These are phyloP conservation scores for Styphnolobium japonicum DNA, from an alignment of 306 rosid genomes.

Conservation along the genomic window DNA sequence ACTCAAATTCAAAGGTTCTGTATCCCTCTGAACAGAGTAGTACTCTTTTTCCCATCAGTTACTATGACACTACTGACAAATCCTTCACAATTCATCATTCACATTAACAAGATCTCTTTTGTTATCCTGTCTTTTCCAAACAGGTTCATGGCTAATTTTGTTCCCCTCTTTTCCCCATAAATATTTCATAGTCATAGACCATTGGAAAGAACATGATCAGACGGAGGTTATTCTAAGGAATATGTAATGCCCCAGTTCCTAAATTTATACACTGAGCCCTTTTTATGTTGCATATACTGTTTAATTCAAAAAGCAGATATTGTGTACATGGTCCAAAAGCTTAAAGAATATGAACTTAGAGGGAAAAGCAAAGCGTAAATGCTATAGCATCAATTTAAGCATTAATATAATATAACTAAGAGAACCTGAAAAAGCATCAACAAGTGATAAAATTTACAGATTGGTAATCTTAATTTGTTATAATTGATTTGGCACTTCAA, in stretches of 20 bases:
- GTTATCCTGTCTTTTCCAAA: neutral
- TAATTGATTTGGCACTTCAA: neutral
- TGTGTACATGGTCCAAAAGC: neutral
- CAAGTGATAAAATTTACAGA: neutral
- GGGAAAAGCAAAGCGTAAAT: neutral
- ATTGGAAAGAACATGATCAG: neutral
- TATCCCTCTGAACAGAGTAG: neutral
- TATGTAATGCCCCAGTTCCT: neutral
- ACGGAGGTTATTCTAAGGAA: neutral
- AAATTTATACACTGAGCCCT: neutral
- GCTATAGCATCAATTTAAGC: neutral
- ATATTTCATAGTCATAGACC: neutral
- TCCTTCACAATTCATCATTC: neutral
- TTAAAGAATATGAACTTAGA: neutral
- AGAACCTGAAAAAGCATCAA: neutral
- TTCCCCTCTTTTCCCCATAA: neutral
- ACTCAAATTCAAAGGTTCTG: neutral
- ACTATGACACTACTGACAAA: neutral
- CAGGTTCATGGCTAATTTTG: neutral
- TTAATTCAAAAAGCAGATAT: neutral
- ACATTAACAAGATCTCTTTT: no score
- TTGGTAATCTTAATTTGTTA: neutral
- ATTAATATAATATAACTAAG: neutral
- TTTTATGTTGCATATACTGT: neutral
- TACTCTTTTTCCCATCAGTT: neutral